Percentiles rank a stretch among this genome's conserved stretches.
Conservation (phyloP, 1,284 basidiomycete species). For the Cutaneotrichosporon cavernicola region DNA sequence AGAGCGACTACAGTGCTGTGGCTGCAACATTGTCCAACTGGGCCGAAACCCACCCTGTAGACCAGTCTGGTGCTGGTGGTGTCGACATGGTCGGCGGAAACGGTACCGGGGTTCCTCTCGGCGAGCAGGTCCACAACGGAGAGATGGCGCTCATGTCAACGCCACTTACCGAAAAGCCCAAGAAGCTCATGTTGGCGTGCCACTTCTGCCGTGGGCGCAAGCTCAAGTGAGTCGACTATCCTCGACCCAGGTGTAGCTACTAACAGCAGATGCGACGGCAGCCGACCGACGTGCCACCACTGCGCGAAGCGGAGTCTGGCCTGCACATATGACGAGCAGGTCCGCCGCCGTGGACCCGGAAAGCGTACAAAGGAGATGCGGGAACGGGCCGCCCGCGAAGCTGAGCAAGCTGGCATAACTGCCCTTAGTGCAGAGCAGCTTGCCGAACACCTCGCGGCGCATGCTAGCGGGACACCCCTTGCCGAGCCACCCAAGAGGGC, state of each 20-base stretch:
- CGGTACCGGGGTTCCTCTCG: background rate
- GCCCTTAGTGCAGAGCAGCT: conserved; percentile 19
- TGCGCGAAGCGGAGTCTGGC: conserved; percentile 39
- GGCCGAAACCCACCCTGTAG: conserved; percentile 19
- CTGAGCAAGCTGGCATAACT: conserved; percentile 34
- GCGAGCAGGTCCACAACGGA: conserved; percentile 17
- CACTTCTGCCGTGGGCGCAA: conserved; percentile 54
- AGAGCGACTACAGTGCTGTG: conserved; percentile 21
- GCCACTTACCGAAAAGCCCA: conserved; percentile 25
- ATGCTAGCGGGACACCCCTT: conserved; percentile 9
- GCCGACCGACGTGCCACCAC: conserved; percentile 39
- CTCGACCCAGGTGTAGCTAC: background rate
- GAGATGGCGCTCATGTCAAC: background rate
- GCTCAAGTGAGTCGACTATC: conserved; percentile 47
- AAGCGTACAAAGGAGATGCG: conserved; percentile 54
- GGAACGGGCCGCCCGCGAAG: conserved; percentile 42
- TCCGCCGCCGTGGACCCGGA: conserved; percentile 54
- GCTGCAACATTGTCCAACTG: conserved; percentile 25
- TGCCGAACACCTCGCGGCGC: conserved; percentile 20
- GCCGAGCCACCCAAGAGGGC: conserved; percentile 22
- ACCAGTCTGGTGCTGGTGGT: conserved; percentile 13
- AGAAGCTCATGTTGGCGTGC: conserved; percentile 52
- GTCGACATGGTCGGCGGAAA: conserved; percentile 2
- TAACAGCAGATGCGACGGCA: conserved; percentile 38
- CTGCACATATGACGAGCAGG: conserved; percentile 52